Evolutionary conservation across 148 eudicot species (phyloP), one percentile per base, ranked within the genome.

Genomic region (Amaranthus hypochondriacus): DNA sequence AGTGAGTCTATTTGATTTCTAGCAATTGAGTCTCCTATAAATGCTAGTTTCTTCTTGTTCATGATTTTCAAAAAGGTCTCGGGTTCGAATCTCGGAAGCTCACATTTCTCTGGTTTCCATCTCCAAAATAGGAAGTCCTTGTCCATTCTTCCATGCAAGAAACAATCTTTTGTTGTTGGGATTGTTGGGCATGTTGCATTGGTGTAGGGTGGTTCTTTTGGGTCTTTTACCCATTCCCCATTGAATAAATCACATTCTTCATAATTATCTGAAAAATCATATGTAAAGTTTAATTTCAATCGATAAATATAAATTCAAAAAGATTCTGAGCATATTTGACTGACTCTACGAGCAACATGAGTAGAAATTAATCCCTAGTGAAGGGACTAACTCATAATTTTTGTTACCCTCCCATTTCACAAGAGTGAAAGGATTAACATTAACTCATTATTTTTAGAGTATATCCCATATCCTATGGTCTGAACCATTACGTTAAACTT

Each of bases 1-100:
- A 85, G 80, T 0, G 87, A 87, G 47, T 87, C 84, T 69, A 84
- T 53, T 53, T 87, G 91, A 73, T 87, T 87, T 12, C 91, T 71
- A 21, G 84, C 86, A 6, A 87, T 76, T 1, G 91, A 87, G 61
- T 87, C 91, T 18, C 89, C 89, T 62, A 85, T 73, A 21, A 87
- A 87, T 46, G 87, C 87, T 66, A 83, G 81, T 9, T 65, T 76
- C 76, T 85, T 85, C 5, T 86, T 75, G 18, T 68, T 69, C 52
- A 83, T 72, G 48, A 82, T 70, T 48, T 72, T 44, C 7, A 85
- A 71, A 39, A 85, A 85, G 51, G 77, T 62, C 48, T 5, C 49
- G n/a, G 75, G 78, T 62, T 85, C 84, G 14, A 87, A 85, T 18
- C 70, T 46, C 8, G 84, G 57, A 6, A 87, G 66, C 61, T 85